Evolutionary conservation across 768 basidiomycete species (phyloP).

Genomic region (Mrakia hoshinonis): DNA sequence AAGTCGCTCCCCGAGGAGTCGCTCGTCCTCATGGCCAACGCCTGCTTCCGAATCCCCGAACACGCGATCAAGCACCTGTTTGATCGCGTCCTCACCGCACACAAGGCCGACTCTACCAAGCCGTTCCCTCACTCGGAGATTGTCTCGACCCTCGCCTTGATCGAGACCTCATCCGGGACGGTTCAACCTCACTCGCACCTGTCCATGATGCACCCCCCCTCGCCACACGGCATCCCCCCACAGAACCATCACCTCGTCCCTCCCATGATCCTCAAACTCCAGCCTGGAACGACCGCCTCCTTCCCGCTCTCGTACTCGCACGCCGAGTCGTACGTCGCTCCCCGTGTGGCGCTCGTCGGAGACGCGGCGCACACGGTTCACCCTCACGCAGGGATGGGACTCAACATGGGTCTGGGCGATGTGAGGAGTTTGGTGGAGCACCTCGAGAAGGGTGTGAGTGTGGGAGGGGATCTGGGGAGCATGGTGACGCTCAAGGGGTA

Average conservation of each 20-base stretch:
- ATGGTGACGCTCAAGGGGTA: conserved; percentile 44
- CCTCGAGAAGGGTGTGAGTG: conserved; percentile 51
- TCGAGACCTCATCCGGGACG: conserved; percentile 54
- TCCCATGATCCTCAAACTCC: conserved; percentile 62
- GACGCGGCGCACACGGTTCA: conserved; percentile 94
- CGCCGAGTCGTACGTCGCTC: conserved; percentile 67
- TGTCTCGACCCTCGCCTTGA: conserved; percentile 39
- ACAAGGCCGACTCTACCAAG: conserved; percentile 1
- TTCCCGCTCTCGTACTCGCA: conserved; percentile 86
- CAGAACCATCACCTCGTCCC: conserved; percentile 58
- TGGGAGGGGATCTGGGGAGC: conserved; percentile 78
- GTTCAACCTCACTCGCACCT: conserved; percentile 59
- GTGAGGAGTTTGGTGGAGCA: conserved; percentile 61
- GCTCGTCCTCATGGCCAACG: conserved; percentile 70
- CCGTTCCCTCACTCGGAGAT: conserved; percentile 14
- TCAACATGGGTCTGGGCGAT: conserved; percentile 88
- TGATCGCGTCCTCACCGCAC: conserved; percentile 30
- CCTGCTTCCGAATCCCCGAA: conserved; percentile 59
- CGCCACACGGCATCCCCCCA: conserved; percentile 29
- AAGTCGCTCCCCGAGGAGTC: conserved; percentile 57
- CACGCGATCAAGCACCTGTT: conserved; percentile 33
- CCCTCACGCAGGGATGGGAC: conserved; percentile 89
- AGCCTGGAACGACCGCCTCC: conserved; percentile 65
- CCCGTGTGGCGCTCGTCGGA: conserved; percentile 77
- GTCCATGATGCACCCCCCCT: conserved; percentile 51